Percentiles rank a stretch among this genome's conserved stretches.
These are phyloP conservation scores for Fraxinus excelsior DNA, from an alignment of 257 asterid species.

Conservation along the genomic window DNA sequence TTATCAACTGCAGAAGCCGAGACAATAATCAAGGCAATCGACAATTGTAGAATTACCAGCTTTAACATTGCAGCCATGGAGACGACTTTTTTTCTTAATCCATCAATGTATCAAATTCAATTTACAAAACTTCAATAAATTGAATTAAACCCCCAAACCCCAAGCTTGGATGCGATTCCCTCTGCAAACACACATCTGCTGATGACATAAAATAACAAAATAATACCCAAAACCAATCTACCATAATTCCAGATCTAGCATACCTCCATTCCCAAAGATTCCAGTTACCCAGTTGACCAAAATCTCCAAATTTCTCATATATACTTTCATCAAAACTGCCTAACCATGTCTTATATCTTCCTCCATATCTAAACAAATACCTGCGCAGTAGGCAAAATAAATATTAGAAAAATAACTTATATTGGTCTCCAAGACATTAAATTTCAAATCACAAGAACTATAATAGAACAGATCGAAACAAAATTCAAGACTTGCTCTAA, in stretches of 20 bases:
- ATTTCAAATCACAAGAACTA: background rate
- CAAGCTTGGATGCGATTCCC: background rate
- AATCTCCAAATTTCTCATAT: background rate
- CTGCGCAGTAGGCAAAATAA: background rate
- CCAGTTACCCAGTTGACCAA: background rate
- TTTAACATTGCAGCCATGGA: slow-evolving; percentile 59
- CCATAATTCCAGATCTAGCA: background rate
- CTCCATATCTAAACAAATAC: background rate
- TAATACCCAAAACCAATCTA: slow-evolving; percentile 4
- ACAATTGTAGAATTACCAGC: slow-evolving; percentile 45
- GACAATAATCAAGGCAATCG: slow-evolving; percentile 40
- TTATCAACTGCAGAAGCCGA: slow-evolving; percentile 44
- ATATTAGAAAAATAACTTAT: background rate
- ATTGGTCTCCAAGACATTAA: background rate
- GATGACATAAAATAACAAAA: no score
- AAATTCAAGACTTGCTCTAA: background rate
- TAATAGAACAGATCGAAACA: background rate
- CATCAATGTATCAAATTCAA: slow-evolving; percentile 31
- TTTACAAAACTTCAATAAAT: slow-evolving; percentile 17
- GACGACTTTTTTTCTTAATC: slow-evolving; percentile 34
- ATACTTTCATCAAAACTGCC: background rate
- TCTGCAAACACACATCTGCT: no score
- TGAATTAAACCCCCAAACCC: background rate
- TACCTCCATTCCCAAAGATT: background rate
- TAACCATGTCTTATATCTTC: background rate